These are phyloP conservation scores for Glonium stellatum DNA, from an alignment of 495 filamentous ascomycete genomes.

Conservation along the genomic window DNA sequence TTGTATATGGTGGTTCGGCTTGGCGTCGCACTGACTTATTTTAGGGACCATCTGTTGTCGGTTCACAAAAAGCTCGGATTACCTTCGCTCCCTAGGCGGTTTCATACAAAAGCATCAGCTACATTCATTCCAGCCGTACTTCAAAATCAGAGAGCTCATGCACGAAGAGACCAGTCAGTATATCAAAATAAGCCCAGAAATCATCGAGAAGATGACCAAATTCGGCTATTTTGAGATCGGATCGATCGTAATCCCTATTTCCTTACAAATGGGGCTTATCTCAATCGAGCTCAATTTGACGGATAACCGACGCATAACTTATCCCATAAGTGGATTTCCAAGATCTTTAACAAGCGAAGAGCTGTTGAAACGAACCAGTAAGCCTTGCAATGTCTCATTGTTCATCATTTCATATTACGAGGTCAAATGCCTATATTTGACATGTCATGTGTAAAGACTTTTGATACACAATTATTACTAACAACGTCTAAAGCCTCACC, in stretches of 20 bases:
- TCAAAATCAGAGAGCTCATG: constrained; percentile 4
- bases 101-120: constrained; percentile 5
- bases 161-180: background rate
- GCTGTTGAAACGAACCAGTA: background rate
- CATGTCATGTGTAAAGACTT: background rate
- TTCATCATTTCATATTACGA: background rate
- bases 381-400: background rate
- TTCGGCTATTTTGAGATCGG: constrained; percentile 4
- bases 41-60: constrained; percentile 10
- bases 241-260: constrained; percentile 3
- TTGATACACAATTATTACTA: too few species aligned
- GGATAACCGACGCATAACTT: constrained; percentile 4
- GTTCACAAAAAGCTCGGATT: constrained; percentile 1
- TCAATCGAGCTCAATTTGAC: constrained; percentile 5
- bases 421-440: background rate
- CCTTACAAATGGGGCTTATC: background rate
- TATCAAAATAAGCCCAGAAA: background rate
- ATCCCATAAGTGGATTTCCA: constrained; percentile 14
- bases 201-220: constrained; percentile 6
- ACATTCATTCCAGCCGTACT: constrained; percentile 7
- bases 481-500: too few species aligned
- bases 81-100: constrained; percentile 6
- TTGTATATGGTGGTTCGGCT: background rate
- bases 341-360: background rate
- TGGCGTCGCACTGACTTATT: background rate